A percentile compares a stretch with the other conserved stretches of the same genome.
phyloP scores from a whole-genome alignment of 2,329 filamentous ascomycete genomes.

The Fusarium irregulare region DNA sequence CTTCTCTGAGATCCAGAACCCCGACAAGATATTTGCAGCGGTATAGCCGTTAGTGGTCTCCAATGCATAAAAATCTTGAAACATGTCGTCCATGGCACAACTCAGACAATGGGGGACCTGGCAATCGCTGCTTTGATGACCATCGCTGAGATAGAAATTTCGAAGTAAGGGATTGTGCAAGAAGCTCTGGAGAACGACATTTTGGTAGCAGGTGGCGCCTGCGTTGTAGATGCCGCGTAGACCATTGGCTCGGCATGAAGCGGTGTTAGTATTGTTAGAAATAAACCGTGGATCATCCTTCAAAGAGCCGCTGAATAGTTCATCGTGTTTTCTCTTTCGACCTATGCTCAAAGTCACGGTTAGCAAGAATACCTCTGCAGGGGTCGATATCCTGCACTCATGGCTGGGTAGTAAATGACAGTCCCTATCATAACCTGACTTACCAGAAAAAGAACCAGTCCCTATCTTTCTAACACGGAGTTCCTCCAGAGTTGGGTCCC shows the following conservation, averaged over 20 bases:
- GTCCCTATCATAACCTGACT: constrained; percentile 38
- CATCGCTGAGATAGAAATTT: constrained; percentile 92
- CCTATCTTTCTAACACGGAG: constrained; percentile 77
- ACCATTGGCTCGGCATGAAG: constrained; percentile 87
- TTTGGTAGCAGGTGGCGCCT: constrained; percentile 98
- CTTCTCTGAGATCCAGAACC: constrained; percentile 88
- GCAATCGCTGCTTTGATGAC: constrained; percentile 84
- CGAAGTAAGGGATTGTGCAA: constrained; percentile 92
- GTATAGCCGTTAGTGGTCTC: constrained; percentile 91
- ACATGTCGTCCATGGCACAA: constrained; percentile 79
- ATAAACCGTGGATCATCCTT: constrained; percentile 83
- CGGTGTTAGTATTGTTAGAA: constrained; percentile 78
- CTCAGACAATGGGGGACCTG: constrained; percentile 70
- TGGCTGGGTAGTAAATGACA: neutral
- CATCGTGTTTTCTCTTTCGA: constrained; percentile 81
- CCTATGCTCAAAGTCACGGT: constrained; percentile 50
- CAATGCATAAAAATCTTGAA: constrained; percentile 75
- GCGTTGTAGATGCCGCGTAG: constrained; percentile 96
- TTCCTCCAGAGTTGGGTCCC: constrained; percentile 83
- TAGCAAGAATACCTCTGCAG: neutral
- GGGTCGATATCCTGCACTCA: neutral
- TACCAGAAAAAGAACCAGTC: constrained; percentile 73
- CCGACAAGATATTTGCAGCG: constrained; percentile 87
- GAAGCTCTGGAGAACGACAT: constrained; percentile 92
- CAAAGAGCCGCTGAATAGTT: constrained; percentile 71